phyloP scores from a whole-genome alignment of 148 eudicot species.

The Rhododendron williamsianum region DNA sequence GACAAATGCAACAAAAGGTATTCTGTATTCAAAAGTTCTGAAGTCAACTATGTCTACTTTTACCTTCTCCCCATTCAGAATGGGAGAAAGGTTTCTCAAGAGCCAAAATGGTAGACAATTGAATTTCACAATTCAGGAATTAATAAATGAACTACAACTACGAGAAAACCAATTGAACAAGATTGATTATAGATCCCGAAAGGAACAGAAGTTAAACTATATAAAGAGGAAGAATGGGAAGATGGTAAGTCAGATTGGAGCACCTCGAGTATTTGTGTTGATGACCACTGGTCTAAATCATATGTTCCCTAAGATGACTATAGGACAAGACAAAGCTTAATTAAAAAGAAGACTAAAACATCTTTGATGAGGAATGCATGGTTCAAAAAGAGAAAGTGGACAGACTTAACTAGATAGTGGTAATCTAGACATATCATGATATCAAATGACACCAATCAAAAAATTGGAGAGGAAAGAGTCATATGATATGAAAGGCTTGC shows the following conservation, averaged over 20 bases:
- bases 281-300: neutral
- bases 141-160: neutral
- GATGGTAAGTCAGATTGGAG: neutral
- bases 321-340: neutral
- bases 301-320: neutral
- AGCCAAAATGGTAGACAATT: neutral
- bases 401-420: neutral
- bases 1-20: neutral
- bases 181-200: neutral
- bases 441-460: neutral
- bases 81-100: constrained; percentile 1
- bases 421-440: neutral
- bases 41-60: neutral
- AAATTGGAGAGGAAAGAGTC: neutral
- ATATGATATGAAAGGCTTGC: neutral
- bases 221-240: neutral
- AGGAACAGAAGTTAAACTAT: neutral
- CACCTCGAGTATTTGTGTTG: neutral
- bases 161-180: neutral
- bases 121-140: neutral
- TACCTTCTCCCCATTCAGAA: neutral
- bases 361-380: neutral
- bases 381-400: neutral
- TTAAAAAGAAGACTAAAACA: neutral
- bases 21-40: neutral